These are phyloP conservation scores for Termitomyces sp. DNA, from an alignment of 768 basidiomycete genomes.

Conservation along the genomic window DNA sequence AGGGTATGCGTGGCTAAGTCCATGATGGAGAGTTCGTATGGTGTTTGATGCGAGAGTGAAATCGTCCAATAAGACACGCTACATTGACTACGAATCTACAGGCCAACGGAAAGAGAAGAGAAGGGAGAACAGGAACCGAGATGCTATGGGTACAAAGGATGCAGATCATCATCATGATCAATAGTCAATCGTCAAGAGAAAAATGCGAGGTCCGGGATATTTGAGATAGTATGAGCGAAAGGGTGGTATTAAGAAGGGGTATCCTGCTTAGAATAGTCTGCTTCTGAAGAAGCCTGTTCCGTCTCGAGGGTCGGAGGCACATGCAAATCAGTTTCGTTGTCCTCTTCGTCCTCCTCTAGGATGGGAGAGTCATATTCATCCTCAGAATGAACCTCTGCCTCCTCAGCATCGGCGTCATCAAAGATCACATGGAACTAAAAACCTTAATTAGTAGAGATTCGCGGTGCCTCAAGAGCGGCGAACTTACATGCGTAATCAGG, in stretches of 20 bases:
- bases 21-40: conserved; percentile 13
- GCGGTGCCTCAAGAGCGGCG: background rate
- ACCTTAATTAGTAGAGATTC: conserved; percentile 6
- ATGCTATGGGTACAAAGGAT: conserved; percentile 13
- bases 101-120: conserved; percentile 3
- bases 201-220: conserved; percentile 8
- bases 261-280: conserved; percentile 15
- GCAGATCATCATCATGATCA: conserved; percentile 8
- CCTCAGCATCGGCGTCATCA: conserved; percentile 64
- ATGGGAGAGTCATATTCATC: conserved; percentile 67
- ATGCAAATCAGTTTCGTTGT: conserved; percentile 19
- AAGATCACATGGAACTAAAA: conserved; percentile 65
- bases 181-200: conserved; percentile 1
- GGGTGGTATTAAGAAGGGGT: conserved; percentile 17
- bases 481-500: conserved; percentile 69
- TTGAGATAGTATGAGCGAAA: conserved; percentile 1
- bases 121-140: background rate
- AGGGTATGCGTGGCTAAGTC: conserved; percentile 11
- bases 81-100: conserved; percentile 13
- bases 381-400: conserved; percentile 58
- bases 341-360: conserved; percentile 65
- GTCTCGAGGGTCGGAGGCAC: conserved; percentile 13
- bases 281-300: conserved; percentile 12
- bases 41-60: conserved; percentile 9
- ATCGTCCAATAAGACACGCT: conserved; percentile 14